These are phyloP conservation scores for Suillus luteus DNA, from an alignment of 768 basidiomycete species.

Conservation along the genomic window DNA sequence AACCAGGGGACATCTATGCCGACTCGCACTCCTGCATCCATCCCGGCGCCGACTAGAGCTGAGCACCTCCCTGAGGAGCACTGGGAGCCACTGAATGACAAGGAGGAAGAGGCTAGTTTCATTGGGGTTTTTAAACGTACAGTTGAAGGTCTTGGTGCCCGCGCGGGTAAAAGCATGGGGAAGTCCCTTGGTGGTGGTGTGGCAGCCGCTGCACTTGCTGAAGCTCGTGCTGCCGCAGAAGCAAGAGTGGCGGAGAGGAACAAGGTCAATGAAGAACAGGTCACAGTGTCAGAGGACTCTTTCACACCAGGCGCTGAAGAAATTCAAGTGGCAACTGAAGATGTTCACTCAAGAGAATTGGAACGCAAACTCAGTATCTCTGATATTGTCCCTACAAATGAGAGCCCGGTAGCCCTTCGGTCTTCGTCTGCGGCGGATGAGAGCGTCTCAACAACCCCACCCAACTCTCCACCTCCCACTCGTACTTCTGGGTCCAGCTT, in stretches of 20 bases:
- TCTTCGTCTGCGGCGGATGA: slow-evolving; percentile 23
- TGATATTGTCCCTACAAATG: slow-evolving; percentile 54
- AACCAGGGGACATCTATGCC: slow-evolving; percentile 10
- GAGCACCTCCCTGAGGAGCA: slow-evolving; percentile 22
- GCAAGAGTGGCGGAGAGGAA: slow-evolving; percentile 68
- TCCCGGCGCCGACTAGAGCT: slow-evolving; percentile 4
- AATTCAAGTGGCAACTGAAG: slow-evolving; percentile 11
- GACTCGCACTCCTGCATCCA: background rate
- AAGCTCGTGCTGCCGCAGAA: slow-evolving; percentile 66
- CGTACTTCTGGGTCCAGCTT: slow-evolving; percentile 24
- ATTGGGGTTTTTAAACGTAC: slow-evolving; percentile 71
- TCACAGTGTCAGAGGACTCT: slow-evolving; percentile 28
- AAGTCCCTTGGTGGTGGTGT: slow-evolving; percentile 66
- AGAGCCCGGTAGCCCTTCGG: slow-evolving; percentile 29
- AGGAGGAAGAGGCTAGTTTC: slow-evolving; percentile 46
- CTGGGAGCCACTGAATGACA: slow-evolving; percentile 14
- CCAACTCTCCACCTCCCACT: slow-evolving; percentile 51
- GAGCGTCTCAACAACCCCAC: slow-evolving; percentile 58
- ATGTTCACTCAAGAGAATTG: slow-evolving; percentile 14
- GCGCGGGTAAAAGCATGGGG: slow-evolving; percentile 55
- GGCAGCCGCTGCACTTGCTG: slow-evolving; percentile 57
- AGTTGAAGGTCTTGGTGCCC: slow-evolving; percentile 65
- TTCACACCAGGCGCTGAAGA: slow-evolving; percentile 15
- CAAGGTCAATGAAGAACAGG: slow-evolving; percentile 41
- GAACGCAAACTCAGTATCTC: slow-evolving; percentile 55